Conservation (phyloP, 768 basidiomycete species). For the Serendipita sp. region DNA sequence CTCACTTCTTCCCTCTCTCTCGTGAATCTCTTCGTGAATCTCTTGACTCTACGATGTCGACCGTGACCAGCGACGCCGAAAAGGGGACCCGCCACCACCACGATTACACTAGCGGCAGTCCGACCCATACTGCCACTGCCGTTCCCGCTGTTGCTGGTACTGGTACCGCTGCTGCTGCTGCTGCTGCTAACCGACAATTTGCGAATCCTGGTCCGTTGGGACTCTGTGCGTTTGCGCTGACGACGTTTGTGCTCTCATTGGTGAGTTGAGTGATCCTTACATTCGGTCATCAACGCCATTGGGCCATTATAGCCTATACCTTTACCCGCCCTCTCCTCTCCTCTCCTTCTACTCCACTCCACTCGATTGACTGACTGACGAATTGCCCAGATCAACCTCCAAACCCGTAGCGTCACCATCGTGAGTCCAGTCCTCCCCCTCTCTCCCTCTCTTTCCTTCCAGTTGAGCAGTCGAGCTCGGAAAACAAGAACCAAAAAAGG, state of each 20-base stretch:
- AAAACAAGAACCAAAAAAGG: too few species aligned
- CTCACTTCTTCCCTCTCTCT: too few species aligned
- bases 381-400: background rate
- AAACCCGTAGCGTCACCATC: background rate
- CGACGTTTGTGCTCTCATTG: background rate
- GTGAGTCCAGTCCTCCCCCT: background rate
- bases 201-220: constrained; percentile 1
- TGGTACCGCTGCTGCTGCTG: background rate
- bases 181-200: background rate
- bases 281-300: background rate
- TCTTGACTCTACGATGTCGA: background rate
- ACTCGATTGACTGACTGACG: too few species aligned
- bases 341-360: too few species aligned
- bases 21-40: too few species aligned
- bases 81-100: background rate
- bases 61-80: background rate
- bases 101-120: background rate
- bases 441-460: background rate
- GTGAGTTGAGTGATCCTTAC: background rate
- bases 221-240: background rate
- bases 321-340: too few species aligned
- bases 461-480: background rate
- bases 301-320: too few species aligned
- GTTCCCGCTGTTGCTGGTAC: background rate
- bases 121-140: background rate